These are phyloP conservation scores for Glycine tomentella DNA, from an alignment of 306 rosid genomes.

Conservation along the genomic window DNA sequence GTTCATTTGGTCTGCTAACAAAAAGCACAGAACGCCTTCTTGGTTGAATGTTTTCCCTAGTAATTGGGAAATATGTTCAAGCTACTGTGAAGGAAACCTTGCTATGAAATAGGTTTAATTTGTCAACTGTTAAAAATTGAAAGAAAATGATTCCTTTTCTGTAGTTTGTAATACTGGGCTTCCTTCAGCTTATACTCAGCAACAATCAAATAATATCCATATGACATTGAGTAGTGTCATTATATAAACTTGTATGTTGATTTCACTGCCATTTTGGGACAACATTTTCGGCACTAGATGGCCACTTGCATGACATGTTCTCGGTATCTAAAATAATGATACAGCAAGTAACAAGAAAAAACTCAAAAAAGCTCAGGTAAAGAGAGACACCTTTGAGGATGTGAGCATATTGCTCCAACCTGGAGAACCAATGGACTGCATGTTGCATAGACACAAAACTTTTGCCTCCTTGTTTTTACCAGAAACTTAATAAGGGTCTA, in stretches of 20 bases:
- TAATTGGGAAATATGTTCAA: background rate
- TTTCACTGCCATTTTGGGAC: no score
- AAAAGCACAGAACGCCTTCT: background rate
- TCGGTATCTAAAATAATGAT: no score
- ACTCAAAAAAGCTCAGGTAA: no score
- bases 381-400: background rate
- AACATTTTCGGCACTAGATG: no score
- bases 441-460: background rate
- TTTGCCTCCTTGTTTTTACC: background rate
- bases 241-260: no score
- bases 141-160: no score
- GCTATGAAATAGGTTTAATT: background rate
- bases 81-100: background rate
- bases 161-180: no score
- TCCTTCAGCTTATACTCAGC: no score
- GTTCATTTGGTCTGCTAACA: conserved; percentile 6
- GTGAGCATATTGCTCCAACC: background rate
- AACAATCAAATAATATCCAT: no score
- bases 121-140: background rate
- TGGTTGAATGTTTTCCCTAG: background rate
- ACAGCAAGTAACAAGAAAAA: no score
- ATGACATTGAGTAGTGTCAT: no score
- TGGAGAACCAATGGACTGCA: background rate
- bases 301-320: no score
- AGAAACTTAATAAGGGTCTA: background rate